Conservation (phyloP, 257 asterid species). For the Nicotiana otophora region DNA sequence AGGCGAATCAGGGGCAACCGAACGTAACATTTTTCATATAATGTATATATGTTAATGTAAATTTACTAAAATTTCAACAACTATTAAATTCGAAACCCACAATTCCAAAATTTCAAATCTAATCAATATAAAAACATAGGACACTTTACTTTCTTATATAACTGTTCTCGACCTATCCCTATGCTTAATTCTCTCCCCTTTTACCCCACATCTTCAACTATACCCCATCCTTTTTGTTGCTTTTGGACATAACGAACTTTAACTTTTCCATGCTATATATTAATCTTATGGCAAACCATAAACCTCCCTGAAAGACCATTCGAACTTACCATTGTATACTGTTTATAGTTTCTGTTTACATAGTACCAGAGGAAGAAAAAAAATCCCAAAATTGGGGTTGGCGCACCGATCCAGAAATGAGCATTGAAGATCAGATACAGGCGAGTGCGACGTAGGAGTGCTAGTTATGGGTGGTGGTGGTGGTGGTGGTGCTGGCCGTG, state of each 20-base stretch:
- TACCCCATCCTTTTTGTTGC: background rate
- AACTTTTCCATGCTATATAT: constrained; percentile 9
- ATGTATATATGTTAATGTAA: too few species aligned
- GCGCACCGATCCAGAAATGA: background rate
- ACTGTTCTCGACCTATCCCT: background rate
- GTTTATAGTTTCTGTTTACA: background rate
- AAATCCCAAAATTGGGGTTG: background rate
- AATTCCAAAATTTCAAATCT: too few species aligned
- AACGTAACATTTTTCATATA: too few species aligned
- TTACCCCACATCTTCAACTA: constrained; percentile 8
- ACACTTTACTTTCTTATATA: background rate
- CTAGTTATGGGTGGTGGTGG: constrained; percentile 25
- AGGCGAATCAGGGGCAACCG: too few species aligned
- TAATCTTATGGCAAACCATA: background rate
- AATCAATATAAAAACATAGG: constrained; percentile 13
- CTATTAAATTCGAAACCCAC: too few species aligned
- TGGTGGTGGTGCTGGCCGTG: constrained; percentile 11
- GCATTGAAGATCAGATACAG: background rate
- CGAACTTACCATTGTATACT: background rate
- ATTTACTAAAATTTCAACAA: too few species aligned
- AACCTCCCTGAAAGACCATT: background rate
- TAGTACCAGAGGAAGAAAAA: background rate
- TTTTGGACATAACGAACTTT: background rate
- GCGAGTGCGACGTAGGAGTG: background rate
- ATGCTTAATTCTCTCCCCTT: background rate